Evolutionary conservation across 352 stramenopile genomes (phyloP).

Genomic region (Plasmopara muralis): DNA sequence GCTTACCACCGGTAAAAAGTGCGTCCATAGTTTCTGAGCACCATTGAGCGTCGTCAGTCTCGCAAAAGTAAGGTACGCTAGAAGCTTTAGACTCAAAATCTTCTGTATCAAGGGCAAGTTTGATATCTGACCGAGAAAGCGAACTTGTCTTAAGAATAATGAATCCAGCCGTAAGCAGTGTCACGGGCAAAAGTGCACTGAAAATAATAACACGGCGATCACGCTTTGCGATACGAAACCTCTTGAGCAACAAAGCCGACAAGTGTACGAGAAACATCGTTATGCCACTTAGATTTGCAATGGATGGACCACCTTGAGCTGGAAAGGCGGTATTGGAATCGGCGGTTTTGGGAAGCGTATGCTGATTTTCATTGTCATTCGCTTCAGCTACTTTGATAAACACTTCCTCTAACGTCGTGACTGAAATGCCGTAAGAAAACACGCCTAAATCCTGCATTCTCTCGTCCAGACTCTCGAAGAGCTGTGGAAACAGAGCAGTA

Average conservation of each 20-base stretch:
- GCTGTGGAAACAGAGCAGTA: conserved; percentile 42
- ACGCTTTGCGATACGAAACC: conserved; percentile 84
- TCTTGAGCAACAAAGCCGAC: conserved; percentile 83
- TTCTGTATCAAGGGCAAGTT: conserved; percentile 33
- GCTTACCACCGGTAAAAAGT: conserved; percentile 27
- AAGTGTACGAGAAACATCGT: conserved; percentile 83
- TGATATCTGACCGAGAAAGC: conserved; percentile 39
- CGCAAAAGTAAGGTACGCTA: conserved; percentile 44
- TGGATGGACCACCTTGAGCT: conserved; percentile 7
- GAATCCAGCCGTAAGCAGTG: conserved; percentile 80
- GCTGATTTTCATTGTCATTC: conserved; percentile 40
- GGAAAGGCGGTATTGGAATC: not conserved
- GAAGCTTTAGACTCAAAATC: conserved; percentile 20
- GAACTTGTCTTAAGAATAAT: conserved; percentile 60
- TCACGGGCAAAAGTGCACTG: conserved; percentile 60
- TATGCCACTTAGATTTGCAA: conserved; percentile 21
- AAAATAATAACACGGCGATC: conserved; percentile 89
- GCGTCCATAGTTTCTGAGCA: conserved; percentile 35
- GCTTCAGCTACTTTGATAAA: conserved; percentile 86
- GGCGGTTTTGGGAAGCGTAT: conserved; percentile 40
- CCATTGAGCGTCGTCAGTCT: conserved; percentile 39
- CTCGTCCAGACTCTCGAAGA: conserved; percentile 70
- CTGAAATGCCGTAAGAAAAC: conserved; percentile 76
- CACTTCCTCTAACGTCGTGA: conserved; percentile 88
- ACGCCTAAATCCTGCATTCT: conserved; percentile 31